Evolutionary conservation across 768 basidiomycete genomes (phyloP), one percentile per base, ranked within the genome.

Genomic region (Kwoniella sp.): DNA sequence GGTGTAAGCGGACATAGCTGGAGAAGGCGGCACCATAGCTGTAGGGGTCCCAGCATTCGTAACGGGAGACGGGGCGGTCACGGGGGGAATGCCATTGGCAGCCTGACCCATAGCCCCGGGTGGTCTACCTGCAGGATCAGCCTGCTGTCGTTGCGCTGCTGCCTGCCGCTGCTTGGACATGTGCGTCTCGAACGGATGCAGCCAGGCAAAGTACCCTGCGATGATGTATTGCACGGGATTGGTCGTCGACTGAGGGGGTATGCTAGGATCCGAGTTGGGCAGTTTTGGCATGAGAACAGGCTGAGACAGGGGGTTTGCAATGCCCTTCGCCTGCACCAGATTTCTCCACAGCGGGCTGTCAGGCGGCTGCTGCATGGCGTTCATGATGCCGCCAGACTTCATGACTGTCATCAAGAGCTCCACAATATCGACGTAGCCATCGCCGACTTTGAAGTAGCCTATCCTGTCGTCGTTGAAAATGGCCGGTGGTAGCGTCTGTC

Each of bases 361-460:
- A 7, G 52, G 7, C 17, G 37, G 45, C 19, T 54, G 52, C 20
- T 46, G 42, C 39, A 54, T 54, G 14, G 20, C 42, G 14, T 56
- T 53, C 20, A 53, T 32, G 15, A 57, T 51, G 1, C 66, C 66
- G 5, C 58, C 58, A 38, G 34, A 23, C 39, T 57, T 44, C 50
- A 68, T 52, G 9, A 63, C 55, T 2, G 51, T 27, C 63, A 68
- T 60, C 41, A 64, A 59, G 15, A 68, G 34, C 26, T 68, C 63
- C 26, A 65, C 53, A 28, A 64, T 39, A 14, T 68, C 66, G 14
- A 68, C 27, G 60, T 60, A 65, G 9, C 26, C 52, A 20, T 53
- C 56, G 2, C 57, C 66, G 22, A 68, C 43, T 28, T 58, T 54
- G 31, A 68, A 34, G 3, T 33, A 29, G n/a, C 66, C 62, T 14